Evolutionary conservation across 2,329 filamentous ascomycete genomes (phyloP).

Genomic region (Aureobasidium melanogenum): DNA sequence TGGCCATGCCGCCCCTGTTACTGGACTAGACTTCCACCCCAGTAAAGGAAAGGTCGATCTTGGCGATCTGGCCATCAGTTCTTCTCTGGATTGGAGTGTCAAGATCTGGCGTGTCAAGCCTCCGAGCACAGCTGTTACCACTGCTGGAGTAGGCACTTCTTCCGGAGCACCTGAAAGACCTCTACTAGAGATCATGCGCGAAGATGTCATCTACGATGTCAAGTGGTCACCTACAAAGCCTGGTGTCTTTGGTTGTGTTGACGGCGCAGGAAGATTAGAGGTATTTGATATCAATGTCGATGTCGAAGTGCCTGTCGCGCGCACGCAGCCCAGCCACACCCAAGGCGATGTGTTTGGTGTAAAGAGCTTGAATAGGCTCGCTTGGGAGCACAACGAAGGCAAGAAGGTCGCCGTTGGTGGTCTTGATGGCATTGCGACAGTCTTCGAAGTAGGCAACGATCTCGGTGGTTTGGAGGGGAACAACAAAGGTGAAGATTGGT

Average conservation of each 20-base stretch:
- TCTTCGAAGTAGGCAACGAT: constrained; percentile 83
- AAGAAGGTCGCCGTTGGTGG: constrained; percentile 82
- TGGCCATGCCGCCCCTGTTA: constrained; percentile 87
- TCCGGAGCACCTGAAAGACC: constrained; percentile 52
- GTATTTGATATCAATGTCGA: constrained; percentile 92
- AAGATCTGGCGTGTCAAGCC: constrained; percentile 93
- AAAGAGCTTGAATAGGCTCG: constrained; percentile 85
- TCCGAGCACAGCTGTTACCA: constrained; percentile 33
- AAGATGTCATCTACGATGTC: constrained; percentile 94
- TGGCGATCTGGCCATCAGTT: constrained; percentile 85
- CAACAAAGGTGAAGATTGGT: constrained; percentile 77
- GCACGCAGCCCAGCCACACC: constrained; percentile 42
- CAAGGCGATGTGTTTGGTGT: constrained; percentile 32
- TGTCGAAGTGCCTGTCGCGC: constrained; percentile 82
- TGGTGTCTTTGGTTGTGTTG: constrained; percentile 88
- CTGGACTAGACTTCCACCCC: constrained; percentile 93
- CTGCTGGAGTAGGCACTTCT: constrained; percentile 8
- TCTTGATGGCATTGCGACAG: constrained; percentile 78
- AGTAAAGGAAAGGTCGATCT: constrained; percentile 86
- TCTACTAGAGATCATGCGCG: constrained; percentile 80
- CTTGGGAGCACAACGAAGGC: constrained; percentile 88
- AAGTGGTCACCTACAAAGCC: constrained; percentile 92
- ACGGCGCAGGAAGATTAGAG: constrained; percentile 85
- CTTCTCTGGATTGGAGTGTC: constrained; percentile 91
- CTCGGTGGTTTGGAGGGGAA: constrained; percentile 77